These are phyloP conservation scores for Starmera pachycereana DNA, from an alignment of 805 yeast genomes.

Conservation along the genomic window DNA sequence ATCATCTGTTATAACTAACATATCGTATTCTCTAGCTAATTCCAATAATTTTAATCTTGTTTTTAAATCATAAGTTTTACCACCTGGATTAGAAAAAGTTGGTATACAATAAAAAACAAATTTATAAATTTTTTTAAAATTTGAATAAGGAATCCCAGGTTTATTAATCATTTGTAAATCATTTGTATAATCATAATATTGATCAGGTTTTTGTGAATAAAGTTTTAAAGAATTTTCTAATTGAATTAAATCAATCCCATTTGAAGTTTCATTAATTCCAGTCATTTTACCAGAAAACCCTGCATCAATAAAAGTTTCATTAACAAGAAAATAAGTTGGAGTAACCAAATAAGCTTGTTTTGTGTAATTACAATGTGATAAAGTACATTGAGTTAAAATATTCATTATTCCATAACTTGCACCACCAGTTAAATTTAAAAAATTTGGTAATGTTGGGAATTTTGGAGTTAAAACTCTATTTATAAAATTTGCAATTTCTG, in stretches of 20 bases:
- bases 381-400: constrained; percentile 52
- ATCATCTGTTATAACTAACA: constrained; percentile 73
- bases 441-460: constrained; percentile 33
- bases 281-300: constrained; percentile 63
- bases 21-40: constrained; percentile 68
- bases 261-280: constrained; percentile 49
- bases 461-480: constrained; percentile 29
- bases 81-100: constrained; percentile 80
- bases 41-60: constrained; percentile 47
- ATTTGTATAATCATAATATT: constrained; percentile 10
- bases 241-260: background rate
- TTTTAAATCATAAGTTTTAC: constrained; percentile 44
- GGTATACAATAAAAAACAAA: constrained; percentile 78
- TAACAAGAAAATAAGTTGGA: constrained; percentile 79
- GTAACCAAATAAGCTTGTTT: constrained; percentile 64
- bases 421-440: constrained; percentile 70
- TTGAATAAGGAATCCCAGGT: background rate
- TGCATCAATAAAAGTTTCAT: constrained; percentile 65
- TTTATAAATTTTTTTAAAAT: constrained; percentile 44
- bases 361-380: constrained; percentile 42
- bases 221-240: constrained; percentile 30
- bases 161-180: background rate
- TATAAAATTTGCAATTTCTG: constrained; percentile 44
- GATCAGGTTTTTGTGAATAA: constrained; percentile 23
- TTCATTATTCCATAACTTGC: constrained; percentile 78